Evolutionary conservation across 305 asterid species (phyloP), one percentile per base, ranked within the genome.

Genomic region (Petunia hybrid): DNA sequence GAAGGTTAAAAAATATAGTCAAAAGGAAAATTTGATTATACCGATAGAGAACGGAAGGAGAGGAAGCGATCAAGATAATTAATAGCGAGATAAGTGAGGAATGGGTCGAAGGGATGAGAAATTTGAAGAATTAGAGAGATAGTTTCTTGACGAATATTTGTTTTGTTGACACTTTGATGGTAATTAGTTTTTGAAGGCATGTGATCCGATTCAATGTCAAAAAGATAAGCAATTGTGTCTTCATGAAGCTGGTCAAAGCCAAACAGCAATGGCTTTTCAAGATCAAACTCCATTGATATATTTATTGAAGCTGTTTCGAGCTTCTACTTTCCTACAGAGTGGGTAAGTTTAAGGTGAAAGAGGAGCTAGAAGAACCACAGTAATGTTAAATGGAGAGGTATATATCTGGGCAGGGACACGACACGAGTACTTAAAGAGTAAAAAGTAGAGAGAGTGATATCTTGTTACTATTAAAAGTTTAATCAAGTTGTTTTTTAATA

Each of bases 41-140:
- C 91, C 87, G 60, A 61, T 55, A 85, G 41, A n/a, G 91, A 81
- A 56, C 83, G 91, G 59, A 78, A 60, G 35, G 91, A 88, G 63
- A 90, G 89, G 84, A 91, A 90, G 40, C 97, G 94, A 71, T 92
- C 96, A 81, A 88, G 82, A 87, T 91, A 92, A 83, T 89, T 92
- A 22, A 90, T 68, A 40, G 94, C 90, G 60, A 91, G 97, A 55
- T 87, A 92, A 0, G 88, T 76, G n/a, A 87, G 63, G 80, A 82
- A 89, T 0, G 84, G 88, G 56, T 87, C 94, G 70, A 81, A 84
- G 5, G 81, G 60, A 0, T 80, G 87, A 36, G 89, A 86, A 8
- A 81, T 79, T 12, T 60, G 39, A 41, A 79, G 12, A 80, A 92
- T 88, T 0, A 82, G 80, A 12, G 93, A 80, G 43, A 86, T 79